Base-by-base conservation (phyloP, 768 basidiomycete species). In the Mycena amicta region DNA sequence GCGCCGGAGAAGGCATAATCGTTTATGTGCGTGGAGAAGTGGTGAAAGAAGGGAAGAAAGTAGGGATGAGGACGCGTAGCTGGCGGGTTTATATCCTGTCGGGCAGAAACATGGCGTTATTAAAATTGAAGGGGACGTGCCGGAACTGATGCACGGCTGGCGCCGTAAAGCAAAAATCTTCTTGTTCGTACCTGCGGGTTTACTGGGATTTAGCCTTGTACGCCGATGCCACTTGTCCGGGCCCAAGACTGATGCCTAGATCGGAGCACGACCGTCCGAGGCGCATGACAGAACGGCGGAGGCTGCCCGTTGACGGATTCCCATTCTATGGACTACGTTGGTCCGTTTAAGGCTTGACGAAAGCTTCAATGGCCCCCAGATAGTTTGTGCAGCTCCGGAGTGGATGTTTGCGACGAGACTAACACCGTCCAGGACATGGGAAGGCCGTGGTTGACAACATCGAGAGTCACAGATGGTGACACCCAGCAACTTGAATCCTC, bases 1-100 rank as follows among this genome's bases (percentile, higher is more conserved):
- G 56, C 26, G 22, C 30, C 22, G 45, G 2, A 28, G 57, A 58
- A 31, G 31, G 28, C 50, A 52, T 52, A 45, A 45, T 37, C 33
- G 33, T 37, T 37, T 37, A 37, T 37, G 8, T 37, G 33, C 33
- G 33, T 37, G 33, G 33, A 37, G 33, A 37, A 37, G 33, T 8
- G 18, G 33, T 37, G 33, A 8, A 37, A 37, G 33, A 18, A 37
- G 18, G 18, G 33, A 37, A 18, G 18, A 37, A 18, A 37, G 33
- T 37, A 18, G 11, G 18, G 33, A 37, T 37, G 18, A 18, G 18
- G 8, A 37, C 33, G 18, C 11, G 18, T 18, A 37, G 11, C 33
- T 8, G 33, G 11, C 33, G 33, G 18, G 33, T 37, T 37, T 37
- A 37, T 37, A 37, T 37, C 8, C 33, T 37, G 33, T 37, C 18